Evolutionary conservation across 139 green algal genomes (phyloP), one percentile per base, ranked within the genome.

Genomic region (Spirogloea muscicola): DNA sequence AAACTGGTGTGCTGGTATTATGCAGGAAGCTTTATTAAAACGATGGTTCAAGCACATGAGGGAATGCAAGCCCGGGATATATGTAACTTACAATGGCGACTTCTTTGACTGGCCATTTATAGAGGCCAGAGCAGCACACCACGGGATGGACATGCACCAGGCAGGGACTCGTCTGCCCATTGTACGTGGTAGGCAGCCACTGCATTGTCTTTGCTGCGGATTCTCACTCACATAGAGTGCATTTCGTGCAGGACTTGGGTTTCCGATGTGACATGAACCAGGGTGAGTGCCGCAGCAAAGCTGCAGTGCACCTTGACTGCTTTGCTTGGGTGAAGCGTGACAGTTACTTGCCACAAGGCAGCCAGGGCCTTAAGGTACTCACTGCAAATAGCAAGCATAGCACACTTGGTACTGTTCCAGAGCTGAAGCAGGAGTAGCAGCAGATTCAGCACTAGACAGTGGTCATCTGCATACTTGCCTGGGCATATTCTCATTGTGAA

Each of bases 11-110:
- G 21, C 21, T 55, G 46, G 46, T 55, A 5, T 58, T 75, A 13
- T 80, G 72, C 72, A 80, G 86, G 43, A 60, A 1, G 85, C 81
- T 0, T 72, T 89, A 41, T 88, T 98, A 68, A 71, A 78, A n/a
- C 77, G 76, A 36, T 98, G 90, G 87, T 97, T 97, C 71, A 84
- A 88, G 33, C 94, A 98, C 87, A 87, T 85, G 74, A 82, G 90
- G 84, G 70, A 70, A 4, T 85, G 82, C 2, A 86, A 95, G 77
- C 94, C 94, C 4, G 88, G 82, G 48, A 87, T 98, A 55, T 97
- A 96, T 63, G 94, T 98, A 43, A 98, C 94, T 1, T 98, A 98
- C 88, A 98, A 98, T 86, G 94, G 94, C 9, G 94, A 98, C 84
- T 98, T 89, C 63, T 98, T 98, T 63, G 94, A 98, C 83, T 98